Conservation (phyloP, 1,139 yeast species). For the Geotrichum klebahnii region DNA sequence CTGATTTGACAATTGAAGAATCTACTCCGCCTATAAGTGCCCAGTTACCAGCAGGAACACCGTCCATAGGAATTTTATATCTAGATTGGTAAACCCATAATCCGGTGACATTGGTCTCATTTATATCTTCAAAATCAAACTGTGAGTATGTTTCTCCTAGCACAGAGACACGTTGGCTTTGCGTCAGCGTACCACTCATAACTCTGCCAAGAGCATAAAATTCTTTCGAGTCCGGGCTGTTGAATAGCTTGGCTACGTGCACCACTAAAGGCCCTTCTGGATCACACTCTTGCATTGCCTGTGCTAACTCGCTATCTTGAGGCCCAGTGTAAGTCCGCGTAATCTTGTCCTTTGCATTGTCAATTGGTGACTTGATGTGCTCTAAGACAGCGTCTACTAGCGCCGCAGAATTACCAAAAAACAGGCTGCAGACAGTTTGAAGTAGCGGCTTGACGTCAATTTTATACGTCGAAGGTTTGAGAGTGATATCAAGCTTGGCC, state of each 20-base stretch:
- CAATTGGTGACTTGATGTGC: slow-evolving; percentile 45
- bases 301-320: slow-evolving; percentile 26
- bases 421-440: slow-evolving; percentile 49
- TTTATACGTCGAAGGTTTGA: slow-evolving; percentile 34
- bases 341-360: slow-evolving; percentile 34
- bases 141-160: slow-evolving; percentile 54
- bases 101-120: slow-evolving; percentile 43
- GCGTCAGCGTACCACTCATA: slow-evolving; percentile 53
- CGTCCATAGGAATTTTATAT: slow-evolving; percentile 54
- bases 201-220: slow-evolving; percentile 60
- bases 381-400: slow-evolving; percentile 51
- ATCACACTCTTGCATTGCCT: slow-evolving; percentile 35
- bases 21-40: slow-evolving; percentile 66
- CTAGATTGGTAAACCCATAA: slow-evolving; percentile 68
- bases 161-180: slow-evolving; percentile 50
- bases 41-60: slow-evolving; percentile 60
- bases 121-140: slow-evolving; percentile 53
- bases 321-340: slow-evolving; percentile 33
- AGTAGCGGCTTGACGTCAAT: slow-evolving; percentile 59
- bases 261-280: slow-evolving; percentile 49
- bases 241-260: slow-evolving; percentile 58
- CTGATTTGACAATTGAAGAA: slow-evolving; percentile 52
- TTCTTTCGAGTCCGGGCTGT: slow-evolving; percentile 45
- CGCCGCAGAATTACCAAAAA: slow-evolving; percentile 54
- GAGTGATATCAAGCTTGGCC: slow-evolving; percentile 38